Evolutionary conservation across 192 early-diverging fungal genomes (phyloP), one percentile per base, ranked within the genome.

Genomic region (Hyaloraphidium curvatum): DNA sequence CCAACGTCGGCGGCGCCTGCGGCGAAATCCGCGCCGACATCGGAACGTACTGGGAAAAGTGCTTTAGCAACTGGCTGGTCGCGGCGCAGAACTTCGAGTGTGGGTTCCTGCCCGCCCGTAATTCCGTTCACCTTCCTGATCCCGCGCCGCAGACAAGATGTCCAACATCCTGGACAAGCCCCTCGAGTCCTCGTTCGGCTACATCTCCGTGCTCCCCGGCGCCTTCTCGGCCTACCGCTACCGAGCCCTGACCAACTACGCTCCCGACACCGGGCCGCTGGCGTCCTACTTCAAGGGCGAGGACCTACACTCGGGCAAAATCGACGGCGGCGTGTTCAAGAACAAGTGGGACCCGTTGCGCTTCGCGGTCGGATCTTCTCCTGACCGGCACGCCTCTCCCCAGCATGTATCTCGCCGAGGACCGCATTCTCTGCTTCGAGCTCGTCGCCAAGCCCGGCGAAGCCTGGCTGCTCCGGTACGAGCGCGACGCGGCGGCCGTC

Each of bases 141-240:
- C 14, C 14, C 25, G 5, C 7, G 25, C 5, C 14, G 17, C 7
- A 48, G 17, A 95, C 78, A 95, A 95, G 60, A 94, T 94, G 75
- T 86, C 83, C 39, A 94, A 94, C 62, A 94, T 94, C 41, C 76
- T 95, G 17, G 91, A 95, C 71, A 95, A 95, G 69, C 89, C 91
- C 3, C 72, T 95, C 16, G 91, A 95, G 59, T 86, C 84, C 16
- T 79, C 90, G 16, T 91, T 89, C 74, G 91, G 91, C 27, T 90
- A 90, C 68, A 95, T 95, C 52, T 85, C 87, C 0, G 91, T 92
- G 50, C 71, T 95, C 3, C 91, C 91, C 4, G 91, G 91, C 30
- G 91, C 91, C 21, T 96, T 96, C 65, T 94, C 90, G 1, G 92
- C 90, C 16, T 96, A 93, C 67, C 77, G 87, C 39, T 96, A 86